A percentile compares a stretch with the other conserved stretches of the same genome.
These are phyloP conservation scores for Neopestalotiopsis clavispora DNA, from an alignment of 2,329 filamentous ascomycete species.

Conservation along the genomic window DNA sequence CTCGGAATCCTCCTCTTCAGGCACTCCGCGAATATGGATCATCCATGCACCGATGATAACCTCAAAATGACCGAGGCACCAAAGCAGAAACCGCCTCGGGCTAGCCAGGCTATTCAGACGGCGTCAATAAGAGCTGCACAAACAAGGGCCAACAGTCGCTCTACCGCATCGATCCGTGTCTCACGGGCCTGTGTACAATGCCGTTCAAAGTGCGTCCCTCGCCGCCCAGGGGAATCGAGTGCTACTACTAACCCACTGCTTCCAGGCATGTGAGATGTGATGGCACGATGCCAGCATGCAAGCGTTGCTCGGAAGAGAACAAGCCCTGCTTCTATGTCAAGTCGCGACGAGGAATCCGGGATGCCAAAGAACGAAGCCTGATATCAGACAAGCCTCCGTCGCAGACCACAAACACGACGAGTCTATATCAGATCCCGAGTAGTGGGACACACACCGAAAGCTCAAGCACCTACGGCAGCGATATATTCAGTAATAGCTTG, in stretches of 20 bases:
- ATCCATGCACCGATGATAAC: background rate
- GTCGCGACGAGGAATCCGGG: slow-evolving; percentile 50
- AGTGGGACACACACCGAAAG: slow-evolving; percentile 23
- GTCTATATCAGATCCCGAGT: slow-evolving; percentile 27
- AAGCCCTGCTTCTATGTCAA: slow-evolving; percentile 53
- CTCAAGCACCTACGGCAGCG: slow-evolving; percentile 26
- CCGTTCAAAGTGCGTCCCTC: slow-evolving; percentile 46
- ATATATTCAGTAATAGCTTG: slow-evolving; percentile 31
- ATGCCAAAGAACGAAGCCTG: slow-evolving; percentile 38
- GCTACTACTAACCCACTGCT: background rate
- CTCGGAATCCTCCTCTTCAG: background rate
- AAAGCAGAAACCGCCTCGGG: slow-evolving; percentile 2
- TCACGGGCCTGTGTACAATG: slow-evolving; percentile 53
- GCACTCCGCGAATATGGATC: background rate
- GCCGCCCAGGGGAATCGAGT: slow-evolving; percentile 33
- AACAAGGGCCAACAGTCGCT: slow-evolving; percentile 28
- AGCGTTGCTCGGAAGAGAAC: slow-evolving; percentile 44
- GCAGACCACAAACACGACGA: slow-evolving; percentile 21
- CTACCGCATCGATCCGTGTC: slow-evolving; percentile 44
- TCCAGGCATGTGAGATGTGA: slow-evolving; percentile 49
- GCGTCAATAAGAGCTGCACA: slow-evolving; percentile 31
- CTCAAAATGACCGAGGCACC: slow-evolving; percentile 12
- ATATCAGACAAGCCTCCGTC: slow-evolving; percentile 34
- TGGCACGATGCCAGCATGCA: slow-evolving; percentile 46
- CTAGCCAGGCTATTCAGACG: slow-evolving; percentile 26